Conservation (phyloP, 805 yeast species). For the Suhomyces pyralidae region DNA sequence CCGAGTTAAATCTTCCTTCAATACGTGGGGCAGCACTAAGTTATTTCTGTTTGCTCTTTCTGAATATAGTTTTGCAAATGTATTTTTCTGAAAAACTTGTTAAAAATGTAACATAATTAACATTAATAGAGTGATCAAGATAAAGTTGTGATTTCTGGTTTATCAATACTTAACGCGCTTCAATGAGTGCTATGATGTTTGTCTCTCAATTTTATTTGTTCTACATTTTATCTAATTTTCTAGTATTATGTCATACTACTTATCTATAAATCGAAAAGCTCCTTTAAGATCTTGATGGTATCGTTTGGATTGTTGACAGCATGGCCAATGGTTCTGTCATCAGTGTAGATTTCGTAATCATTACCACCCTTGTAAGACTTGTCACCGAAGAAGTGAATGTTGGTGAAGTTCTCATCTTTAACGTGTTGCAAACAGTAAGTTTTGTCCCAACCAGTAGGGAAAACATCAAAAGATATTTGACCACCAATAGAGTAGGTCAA, state of each 20-base stretch:
- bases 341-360: slow-evolving; percentile 94
- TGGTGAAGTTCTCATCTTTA: slow-evolving; percentile 74
- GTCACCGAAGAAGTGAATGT: slow-evolving; percentile 98
- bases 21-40: too few relatives aligned
- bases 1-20: too few relatives aligned
- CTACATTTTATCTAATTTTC: not conserved
- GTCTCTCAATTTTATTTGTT: too few relatives aligned
- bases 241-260: not conserved
- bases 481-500: slow-evolving; percentile 98
- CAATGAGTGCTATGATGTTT: too few relatives aligned
- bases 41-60: too few relatives aligned
- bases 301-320: slow-evolving; percentile 87
- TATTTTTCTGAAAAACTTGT: too few relatives aligned
- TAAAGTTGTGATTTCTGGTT: too few relatives aligned
- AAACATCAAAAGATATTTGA: slow-evolving; percentile 97
- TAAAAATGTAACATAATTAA: too few relatives aligned
- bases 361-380: slow-evolving; percentile 97
- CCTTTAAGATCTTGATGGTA: slow-evolving; percentile 81
- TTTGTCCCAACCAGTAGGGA: slow-evolving; percentile 99
- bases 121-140: too few relatives aligned
- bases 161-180: too few relatives aligned
- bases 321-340: slow-evolving; percentile 92
- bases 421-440: slow-evolving; percentile 96
- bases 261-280: slow-evolving; percentile 58
- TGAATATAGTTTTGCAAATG: too few relatives aligned